A percentile compares a stretch with the other conserved stretches of the same genome.
Evolutionary conservation across 73 alveolate species (phyloP).

Genomic region (Diophrys appendiculata): DNA sequence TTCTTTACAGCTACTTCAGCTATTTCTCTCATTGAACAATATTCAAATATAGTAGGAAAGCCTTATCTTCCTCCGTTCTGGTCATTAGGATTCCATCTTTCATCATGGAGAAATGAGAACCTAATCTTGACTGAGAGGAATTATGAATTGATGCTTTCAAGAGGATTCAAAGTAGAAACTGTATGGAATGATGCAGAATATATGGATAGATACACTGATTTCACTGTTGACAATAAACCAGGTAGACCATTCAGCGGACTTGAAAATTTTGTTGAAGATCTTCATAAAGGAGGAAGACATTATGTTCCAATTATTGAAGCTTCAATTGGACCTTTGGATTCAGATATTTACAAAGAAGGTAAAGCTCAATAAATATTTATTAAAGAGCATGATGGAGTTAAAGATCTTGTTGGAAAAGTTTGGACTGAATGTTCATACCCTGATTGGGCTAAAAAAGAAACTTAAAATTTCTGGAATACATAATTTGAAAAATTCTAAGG

Average conservation of each 20-base stretch:
- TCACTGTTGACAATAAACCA: conserved; percentile 59
- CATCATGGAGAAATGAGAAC: conserved; percentile 87
- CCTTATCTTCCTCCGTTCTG: conserved; percentile 91
- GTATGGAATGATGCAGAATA: conserved; percentile 96
- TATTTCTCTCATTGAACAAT: conserved; percentile 73
- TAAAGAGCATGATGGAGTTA: no score
- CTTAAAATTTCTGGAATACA: conserved; percentile 79
- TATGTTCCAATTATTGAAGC: conserved; percentile 93
- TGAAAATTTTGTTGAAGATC: conserved; percentile 23
- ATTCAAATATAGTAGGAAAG: conserved; percentile 75
- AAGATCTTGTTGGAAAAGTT: conserved; percentile 77
- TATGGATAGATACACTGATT: conserved; percentile 81
- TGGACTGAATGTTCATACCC: conserved; percentile 93
- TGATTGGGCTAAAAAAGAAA: no score
- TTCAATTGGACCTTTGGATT: conserved; percentile 72
- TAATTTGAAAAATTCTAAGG: conserved; percentile 65
- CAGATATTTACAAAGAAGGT: conserved; percentile 69
- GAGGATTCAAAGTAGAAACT: conserved; percentile 75
- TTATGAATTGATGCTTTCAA: conserved; percentile 45
- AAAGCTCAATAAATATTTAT: conserved; percentile 70
- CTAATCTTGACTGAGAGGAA: conserved; percentile 55
- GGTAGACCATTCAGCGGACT: conserved; percentile 29
- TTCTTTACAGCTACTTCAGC: conserved; percentile 69
- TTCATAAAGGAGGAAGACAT: conserved; percentile 52
- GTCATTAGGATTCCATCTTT: conserved; percentile 91